Percentiles rank a stretch among this genome's conserved stretches.
phyloP scores from a whole-genome alignment of 1,284 basidiomycete genomes.

The Acaromyces ingoldii region DNA sequence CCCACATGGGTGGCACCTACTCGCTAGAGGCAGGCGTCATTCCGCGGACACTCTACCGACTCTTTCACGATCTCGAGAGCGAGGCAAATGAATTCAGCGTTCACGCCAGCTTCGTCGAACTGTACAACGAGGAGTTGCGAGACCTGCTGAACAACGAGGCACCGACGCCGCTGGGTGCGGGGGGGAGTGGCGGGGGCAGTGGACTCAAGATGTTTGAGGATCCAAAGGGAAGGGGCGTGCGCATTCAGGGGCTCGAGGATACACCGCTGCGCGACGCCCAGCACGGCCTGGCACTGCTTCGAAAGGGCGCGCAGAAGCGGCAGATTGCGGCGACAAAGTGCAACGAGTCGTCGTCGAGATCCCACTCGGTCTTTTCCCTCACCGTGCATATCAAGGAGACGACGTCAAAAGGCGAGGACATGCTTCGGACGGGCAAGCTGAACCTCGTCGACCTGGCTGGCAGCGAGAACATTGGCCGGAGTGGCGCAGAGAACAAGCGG shows the following conservation, averaged over 20 bases:
- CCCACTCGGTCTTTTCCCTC: constrained; percentile 96
- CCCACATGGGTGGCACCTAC: constrained; percentile 66
- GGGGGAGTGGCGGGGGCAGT: constrained; percentile 5
- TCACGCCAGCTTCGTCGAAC: constrained; percentile 87
- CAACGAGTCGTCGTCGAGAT: constrained; percentile 90
- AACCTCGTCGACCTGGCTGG: constrained; percentile 97
- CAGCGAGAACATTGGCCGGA: constrained; percentile 93
- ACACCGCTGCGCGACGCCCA: constrained; percentile 74
- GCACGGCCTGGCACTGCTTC: constrained; percentile 78
- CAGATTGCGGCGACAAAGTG: constrained; percentile 96
- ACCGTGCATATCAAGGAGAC: constrained; percentile 88
- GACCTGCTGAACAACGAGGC: constrained; percentile 58
- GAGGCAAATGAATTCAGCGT: constrained; percentile 74
- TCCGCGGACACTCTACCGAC: constrained; percentile 85
- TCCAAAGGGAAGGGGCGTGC: constrained; percentile 64
- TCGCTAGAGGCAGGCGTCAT: constrained; percentile 91
- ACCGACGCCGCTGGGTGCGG: constrained; percentile 57
- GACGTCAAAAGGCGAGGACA: constrained; percentile 69
- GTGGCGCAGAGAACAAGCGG: constrained; percentile 89
- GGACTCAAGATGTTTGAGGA: constrained; percentile 91
- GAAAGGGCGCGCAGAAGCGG: constrained; percentile 80
- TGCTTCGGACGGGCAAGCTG: constrained; percentile 87
- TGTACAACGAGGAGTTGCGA: constrained; percentile 97
- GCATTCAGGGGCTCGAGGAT: constrained; percentile 93
- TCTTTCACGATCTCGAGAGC: constrained; percentile 82